phyloP scores from a whole-genome alignment of 2,329 filamentous ascomycete species.

The Phoma sp. region DNA sequence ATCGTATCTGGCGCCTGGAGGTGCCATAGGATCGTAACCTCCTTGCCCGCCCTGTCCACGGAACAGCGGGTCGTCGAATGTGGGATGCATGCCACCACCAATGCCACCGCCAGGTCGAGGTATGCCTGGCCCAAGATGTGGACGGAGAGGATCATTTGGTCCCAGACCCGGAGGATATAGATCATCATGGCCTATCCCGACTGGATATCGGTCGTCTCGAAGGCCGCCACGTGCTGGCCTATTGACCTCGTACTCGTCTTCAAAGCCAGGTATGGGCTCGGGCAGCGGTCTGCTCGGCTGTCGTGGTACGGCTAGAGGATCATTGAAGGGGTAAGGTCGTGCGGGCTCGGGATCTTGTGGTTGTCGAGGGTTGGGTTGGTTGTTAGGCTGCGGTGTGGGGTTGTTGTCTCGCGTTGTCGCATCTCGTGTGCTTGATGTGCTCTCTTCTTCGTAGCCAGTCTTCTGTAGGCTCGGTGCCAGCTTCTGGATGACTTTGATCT shows the following conservation, averaged over 20 bases:
- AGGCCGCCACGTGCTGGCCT: constrained; percentile 64
- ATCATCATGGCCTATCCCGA: constrained; percentile 82
- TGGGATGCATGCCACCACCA: constrained; percentile 90
- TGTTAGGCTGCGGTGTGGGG: constrained; percentile 5
- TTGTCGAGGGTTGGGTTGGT: constrained; percentile 53
- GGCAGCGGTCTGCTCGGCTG: constrained; percentile 68
- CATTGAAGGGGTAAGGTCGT: constrained; percentile 70
- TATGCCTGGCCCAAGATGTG: constrained; percentile 67
- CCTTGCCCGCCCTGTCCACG: constrained; percentile 60
- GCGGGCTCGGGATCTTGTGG: constrained; percentile 62
- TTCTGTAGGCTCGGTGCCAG: constrained; percentile 78
- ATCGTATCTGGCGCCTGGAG: constrained; percentile 91
- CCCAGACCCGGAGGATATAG: constrained; percentile 86
- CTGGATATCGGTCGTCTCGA: constrained; percentile 60
- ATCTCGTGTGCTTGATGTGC: constrained; percentile 47
- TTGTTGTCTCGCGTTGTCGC: constrained; percentile 44
- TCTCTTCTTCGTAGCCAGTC: constrained; percentile 70
- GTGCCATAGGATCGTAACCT: constrained; percentile 73
- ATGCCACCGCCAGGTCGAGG: constrained; percentile 64
- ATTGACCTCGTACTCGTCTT: constrained; percentile 88
- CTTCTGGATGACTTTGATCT: constrained; percentile 81
- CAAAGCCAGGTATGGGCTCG: constrained; percentile 87
- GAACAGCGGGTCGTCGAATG: constrained; percentile 90
- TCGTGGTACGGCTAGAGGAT: constrained; percentile 68
- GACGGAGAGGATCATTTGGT: constrained; percentile 80